Base-by-base conservation (phyloP, 768 basidiomycete species). In the Boletus fagicola region DNA sequence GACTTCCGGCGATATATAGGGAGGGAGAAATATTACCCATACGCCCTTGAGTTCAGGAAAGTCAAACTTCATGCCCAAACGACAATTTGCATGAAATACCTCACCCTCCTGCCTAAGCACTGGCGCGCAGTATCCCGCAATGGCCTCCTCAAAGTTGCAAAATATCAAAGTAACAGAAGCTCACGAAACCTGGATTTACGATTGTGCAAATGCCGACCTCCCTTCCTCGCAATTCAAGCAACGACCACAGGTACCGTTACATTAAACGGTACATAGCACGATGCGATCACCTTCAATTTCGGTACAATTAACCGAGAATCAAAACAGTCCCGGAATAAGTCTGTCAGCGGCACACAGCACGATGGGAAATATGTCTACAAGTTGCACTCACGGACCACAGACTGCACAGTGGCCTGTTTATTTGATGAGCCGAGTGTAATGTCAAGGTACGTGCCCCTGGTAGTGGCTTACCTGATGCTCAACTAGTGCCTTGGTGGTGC, bases 241-340 rank as follows among this genome's bases (percentile, higher is more conserved):
- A 20, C 80, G 78, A 16, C 83, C 82, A 59, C 82, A 83, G 0
- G n/a, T n/a, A n/a, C n/a, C n/a, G 80, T 81, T 31, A 83, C 82
- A 56, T 83, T 83, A 72, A 83, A 83, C 1, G 81, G 83, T 76
- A 83, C 79, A 22, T n/a, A n/a, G n/a, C n/a, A 83, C 81, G 18
- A 83, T 80, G 31, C 83, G 76, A 61, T 84, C 83, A 15, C 82
- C 79, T 80, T 33, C n/a, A 18, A 28, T 31, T 31, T 28, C 12
- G 20, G 22, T n/a, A 20, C 26, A 35, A n/a, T n/a, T n/a, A 35
- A 35, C 35, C 35, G 35, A 15, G 15, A 13, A 15, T 35, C 15
- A 15, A 35, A 35, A 12, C 33, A 35, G 12, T 5, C 12, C 12
- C 13, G 11, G 33, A 13, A 15, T 10, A 35, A 15, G 35, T 15